phyloP scores from a whole-genome alignment of 106 monocot genomes.

The Acanthochlamys bracteata region DNA sequence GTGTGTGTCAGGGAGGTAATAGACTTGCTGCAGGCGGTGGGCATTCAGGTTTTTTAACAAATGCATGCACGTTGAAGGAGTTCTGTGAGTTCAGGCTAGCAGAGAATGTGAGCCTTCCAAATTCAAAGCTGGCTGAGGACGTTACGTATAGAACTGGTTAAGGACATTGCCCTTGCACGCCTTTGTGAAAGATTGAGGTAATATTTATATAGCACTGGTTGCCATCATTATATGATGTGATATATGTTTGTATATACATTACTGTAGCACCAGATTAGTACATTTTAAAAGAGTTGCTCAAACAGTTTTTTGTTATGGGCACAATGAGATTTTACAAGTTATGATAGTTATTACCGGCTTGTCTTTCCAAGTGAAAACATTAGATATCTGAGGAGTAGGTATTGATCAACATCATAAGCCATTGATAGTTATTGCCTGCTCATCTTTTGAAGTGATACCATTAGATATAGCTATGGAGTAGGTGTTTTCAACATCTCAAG shows the following conservation, averaged over 20 bases:
- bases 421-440: no score
- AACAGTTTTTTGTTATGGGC: no score
- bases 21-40: slow-evolving; percentile 91
- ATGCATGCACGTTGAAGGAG: slow-evolving; percentile 86
- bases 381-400: no score
- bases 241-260: neutral
- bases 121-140: slow-evolving; percentile 61
- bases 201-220: neutral
- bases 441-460: no score
- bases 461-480: no score
- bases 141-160: slow-evolving; percentile 77
- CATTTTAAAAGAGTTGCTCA: no score
- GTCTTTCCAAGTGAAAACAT: no score
- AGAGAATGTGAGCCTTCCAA: slow-evolving; percentile 53
- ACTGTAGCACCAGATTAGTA: neutral
- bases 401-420: no score
- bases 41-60: slow-evolving; percentile 90
- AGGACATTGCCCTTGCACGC: slow-evolving; percentile 76
- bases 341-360: no score
- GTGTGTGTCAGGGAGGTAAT: slow-evolving; percentile 90
- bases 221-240: neutral
- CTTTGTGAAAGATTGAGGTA: slow-evolving; percentile 92
- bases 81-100: slow-evolving; percentile 89
- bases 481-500: no score
- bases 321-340: no score